A percentile compares a stretch with the other conserved stretches of the same genome.
Evolutionary conservation across 2,329 filamentous ascomycete species (phyloP).

Genomic region (Trichoderma atrobrunneum): DNA sequence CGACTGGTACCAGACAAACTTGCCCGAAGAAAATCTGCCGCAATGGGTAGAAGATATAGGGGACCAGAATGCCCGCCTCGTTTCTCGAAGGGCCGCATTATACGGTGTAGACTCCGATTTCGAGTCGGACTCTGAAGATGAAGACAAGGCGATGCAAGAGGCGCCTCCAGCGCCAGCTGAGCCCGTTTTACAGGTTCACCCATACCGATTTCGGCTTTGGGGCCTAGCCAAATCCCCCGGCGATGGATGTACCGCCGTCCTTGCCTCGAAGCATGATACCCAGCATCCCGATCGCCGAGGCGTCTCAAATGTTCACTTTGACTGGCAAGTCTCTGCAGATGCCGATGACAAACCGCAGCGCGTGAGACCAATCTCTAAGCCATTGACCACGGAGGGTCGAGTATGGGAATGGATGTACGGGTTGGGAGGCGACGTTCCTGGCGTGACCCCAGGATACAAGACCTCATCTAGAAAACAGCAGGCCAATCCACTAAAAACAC

Average conservation of each 20-base stretch:
- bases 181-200: conserved; percentile 43
- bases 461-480: conserved; percentile 19
- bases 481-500: conserved; percentile 31
- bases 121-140: conserved; percentile 26
- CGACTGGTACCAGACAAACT: conserved; percentile 54
- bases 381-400: conserved; percentile 52
- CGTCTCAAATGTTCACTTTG: conserved; percentile 39
- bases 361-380: conserved; percentile 13
- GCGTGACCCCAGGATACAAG: conserved; percentile 34
- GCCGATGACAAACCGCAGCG: conserved; percentile 3
- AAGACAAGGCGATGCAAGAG: conserved; percentile 21
- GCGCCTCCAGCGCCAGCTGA: conserved; percentile 12
- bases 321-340: conserved; percentile 27
- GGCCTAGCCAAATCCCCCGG: conserved; percentile 52
- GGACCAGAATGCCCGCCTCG: conserved; percentile 42
- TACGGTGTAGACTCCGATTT: conserved; percentile 32
- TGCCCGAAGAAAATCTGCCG: conserved; percentile 31
- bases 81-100: conserved; percentile 47
- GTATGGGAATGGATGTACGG: conserved; percentile 61
- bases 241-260: conserved; percentile 49
- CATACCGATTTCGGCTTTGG: conserved; percentile 52
- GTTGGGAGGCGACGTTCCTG: conserved; percentile 45
- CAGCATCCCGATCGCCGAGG: conserved; percentile 46
- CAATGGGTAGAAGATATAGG: conserved; percentile 50
- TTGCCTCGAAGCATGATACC: conserved; percentile 49